A percentile compares a stretch with the other conserved stretches of the same genome.
phyloP scores from a whole-genome alignment of 345 rosid species.

The Cardamine chenopodiifolia region DNA sequence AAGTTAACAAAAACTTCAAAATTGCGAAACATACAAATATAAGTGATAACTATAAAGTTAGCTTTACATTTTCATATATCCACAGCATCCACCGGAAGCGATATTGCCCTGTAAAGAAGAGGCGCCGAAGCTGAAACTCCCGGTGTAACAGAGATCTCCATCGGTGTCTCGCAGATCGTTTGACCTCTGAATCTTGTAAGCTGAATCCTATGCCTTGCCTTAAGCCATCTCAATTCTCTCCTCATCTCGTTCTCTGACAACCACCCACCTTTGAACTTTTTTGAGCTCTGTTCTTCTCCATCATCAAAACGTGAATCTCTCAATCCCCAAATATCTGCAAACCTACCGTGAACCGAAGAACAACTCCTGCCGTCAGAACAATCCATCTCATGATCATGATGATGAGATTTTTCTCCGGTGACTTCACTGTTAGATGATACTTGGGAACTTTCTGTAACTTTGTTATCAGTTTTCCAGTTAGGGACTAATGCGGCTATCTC shows the following conservation, averaged over 20 bases:
- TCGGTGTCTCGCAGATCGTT: slow-evolving; percentile 17
- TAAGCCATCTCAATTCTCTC: slow-evolving; percentile 88
- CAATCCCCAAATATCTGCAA: slow-evolving; percentile 67
- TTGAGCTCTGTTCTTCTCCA: slow-evolving; percentile 27
- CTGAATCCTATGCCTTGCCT: slow-evolving; percentile 77
- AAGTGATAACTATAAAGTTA: neutral
- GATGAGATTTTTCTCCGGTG: slow-evolving; percentile 49
- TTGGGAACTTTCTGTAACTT: slow-evolving; percentile 36
- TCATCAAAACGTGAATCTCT: slow-evolving; percentile 57
- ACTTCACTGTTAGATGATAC: slow-evolving; percentile 47
- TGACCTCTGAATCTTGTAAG: slow-evolving; percentile 59
- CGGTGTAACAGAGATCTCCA: slow-evolving; percentile 38
- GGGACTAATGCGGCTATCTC: slow-evolving; percentile 77
- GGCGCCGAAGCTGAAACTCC: slow-evolving; percentile 60
- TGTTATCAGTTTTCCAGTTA: slow-evolving; percentile 53
- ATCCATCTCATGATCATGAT: slow-evolving; percentile 41
- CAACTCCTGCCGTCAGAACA: slow-evolving; percentile 50
- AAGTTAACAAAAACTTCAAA: neutral
- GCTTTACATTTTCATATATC: slow-evolving; percentile 52
- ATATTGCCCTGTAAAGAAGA: slow-evolving; percentile 69
- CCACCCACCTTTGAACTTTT: slow-evolving; percentile 20
- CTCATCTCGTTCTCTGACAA: slow-evolving; percentile 69
- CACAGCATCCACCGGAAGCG: slow-evolving; percentile 88
- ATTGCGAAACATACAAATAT: neutral
- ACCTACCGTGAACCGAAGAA: slow-evolving; percentile 69